Conservation (phyloP, 805 yeast species). For the Tetrapisispora namnaoensis region DNA sequence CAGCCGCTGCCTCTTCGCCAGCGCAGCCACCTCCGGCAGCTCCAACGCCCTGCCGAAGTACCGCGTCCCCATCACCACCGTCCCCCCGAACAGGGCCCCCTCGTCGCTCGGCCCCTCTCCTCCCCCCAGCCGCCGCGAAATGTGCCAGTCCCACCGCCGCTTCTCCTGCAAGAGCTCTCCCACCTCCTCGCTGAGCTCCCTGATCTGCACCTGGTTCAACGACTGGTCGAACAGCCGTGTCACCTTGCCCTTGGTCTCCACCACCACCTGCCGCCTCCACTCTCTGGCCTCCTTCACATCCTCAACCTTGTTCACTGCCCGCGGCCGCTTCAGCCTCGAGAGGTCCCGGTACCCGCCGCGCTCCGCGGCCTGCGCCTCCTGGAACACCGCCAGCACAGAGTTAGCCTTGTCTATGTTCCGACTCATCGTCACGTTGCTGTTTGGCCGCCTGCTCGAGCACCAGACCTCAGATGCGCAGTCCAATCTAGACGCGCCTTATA, state of each 20-base stretch:
- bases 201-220: constrained; percentile 48
- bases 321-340: constrained; percentile 52
- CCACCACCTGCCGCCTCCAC: constrained; percentile 52
- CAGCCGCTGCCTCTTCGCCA: constrained; percentile 29
- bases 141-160: constrained; percentile 69
- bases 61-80: constrained; percentile 43
- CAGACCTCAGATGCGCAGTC: too few relatives aligned
- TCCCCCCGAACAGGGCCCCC: constrained; percentile 10
- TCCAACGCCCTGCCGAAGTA: constrained; percentile 83
- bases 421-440: constrained; percentile 40
- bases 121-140: constrained; percentile 33
- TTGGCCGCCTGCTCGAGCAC: neutral
- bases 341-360: constrained; percentile 46
- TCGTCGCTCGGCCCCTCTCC: constrained; percentile 4
- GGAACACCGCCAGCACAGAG: constrained; percentile 55
- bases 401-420: constrained; percentile 70
- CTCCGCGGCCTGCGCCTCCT: constrained; percentile 50
- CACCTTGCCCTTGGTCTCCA: constrained; percentile 53
- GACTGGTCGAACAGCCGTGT: constrained; percentile 55
- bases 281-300: constrained; percentile 56
- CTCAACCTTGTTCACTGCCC: constrained; percentile 42
- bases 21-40: constrained; percentile 56
- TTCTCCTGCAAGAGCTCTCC: constrained; percentile 60
- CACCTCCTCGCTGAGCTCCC: constrained; percentile 66
- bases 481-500: too few relatives aligned